These are phyloP conservation scores for Russula dissimulans DNA, from an alignment of 768 basidiomycete genomes.

Conservation along the genomic window DNA sequence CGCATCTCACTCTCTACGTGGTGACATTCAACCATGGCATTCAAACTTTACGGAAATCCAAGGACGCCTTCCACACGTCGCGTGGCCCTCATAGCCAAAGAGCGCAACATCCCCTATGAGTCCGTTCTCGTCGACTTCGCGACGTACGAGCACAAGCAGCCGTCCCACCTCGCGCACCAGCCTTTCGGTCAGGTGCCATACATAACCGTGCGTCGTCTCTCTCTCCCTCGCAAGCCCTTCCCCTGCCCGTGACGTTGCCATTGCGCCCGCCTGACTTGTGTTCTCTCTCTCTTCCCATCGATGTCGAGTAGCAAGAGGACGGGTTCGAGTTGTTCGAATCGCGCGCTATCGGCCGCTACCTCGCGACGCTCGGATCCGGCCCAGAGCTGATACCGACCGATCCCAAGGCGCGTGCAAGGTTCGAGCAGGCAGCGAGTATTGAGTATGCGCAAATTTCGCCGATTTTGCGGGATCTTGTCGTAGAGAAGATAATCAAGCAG, in stretches of 20 bases:
- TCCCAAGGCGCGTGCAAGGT: slow-evolving; percentile 20
- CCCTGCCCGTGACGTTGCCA: too few relatives aligned
- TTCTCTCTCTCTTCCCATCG: too few relatives aligned
- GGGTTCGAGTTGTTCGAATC: slow-evolving; percentile 25
- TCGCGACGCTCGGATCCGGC: slow-evolving; percentile 21
- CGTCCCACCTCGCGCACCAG: background rate
- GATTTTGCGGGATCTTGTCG: background rate
- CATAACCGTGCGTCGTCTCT: background rate
- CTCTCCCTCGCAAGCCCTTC: too few relatives aligned
- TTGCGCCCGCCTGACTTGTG: too few relatives aligned
- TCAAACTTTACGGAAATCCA: background rate
- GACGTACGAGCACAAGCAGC: background rate
- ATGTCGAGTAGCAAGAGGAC: slow-evolving; percentile 19
- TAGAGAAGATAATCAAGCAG: slow-evolving; percentile 1
- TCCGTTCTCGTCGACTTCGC: background rate
- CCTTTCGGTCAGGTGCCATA: slow-evolving; percentile 11
- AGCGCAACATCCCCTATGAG: slow-evolving; percentile 4
- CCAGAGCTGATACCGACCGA: slow-evolving; percentile 21
- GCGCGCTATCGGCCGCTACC: slow-evolving; percentile 23
- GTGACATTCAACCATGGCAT: background rate
- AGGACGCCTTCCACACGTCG: slow-evolving; percentile 4
- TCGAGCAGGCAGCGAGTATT: slow-evolving; percentile 25
- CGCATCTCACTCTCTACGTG: too few relatives aligned
- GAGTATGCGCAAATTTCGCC: slow-evolving; percentile 18
- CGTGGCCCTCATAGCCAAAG: slow-evolving; percentile 2